Evolutionary conservation across 345 rosid genomes (phyloP), one percentile per base, ranked within the genome.

Genomic region (Citrus inodora): DNA sequence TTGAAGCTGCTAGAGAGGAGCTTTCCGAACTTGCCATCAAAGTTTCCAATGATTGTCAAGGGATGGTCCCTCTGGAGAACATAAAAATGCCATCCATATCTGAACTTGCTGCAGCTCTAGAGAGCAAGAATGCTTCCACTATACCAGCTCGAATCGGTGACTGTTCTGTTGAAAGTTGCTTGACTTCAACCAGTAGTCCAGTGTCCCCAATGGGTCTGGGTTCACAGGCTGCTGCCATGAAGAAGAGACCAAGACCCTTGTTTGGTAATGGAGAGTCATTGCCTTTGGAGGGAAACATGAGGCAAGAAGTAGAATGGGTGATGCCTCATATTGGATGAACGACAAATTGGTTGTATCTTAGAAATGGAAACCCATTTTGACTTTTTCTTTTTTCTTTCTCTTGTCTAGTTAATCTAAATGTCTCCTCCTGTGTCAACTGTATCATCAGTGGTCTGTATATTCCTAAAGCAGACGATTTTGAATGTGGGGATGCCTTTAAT

Each of bases 11-110:
- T 6, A 88, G 97, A 61, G 97, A 90, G 82, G 98, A 90, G 85
- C 91, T 93, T 70, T 95, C 98, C 8, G 99, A 90, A 78, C 83
- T 91, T 21, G 97, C 99, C 68, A 89, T 90, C 83, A 89, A 89
- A 79, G 93, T 89, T 67, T 84, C 94, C 58, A 88, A 78, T 63
- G 91, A 85, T 37, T 88, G 87, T 67, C 91, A 90, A 73, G 90
- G 85, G 76, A 85, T 82, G 59, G 83, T 78, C 74, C 86, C 95
- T 9, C 73, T 83, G 0, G 90, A 91, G 53, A 83, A 82, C 85
- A 75, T 85, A 56, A 89, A 81, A 62, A 80, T 89, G 81, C 87
- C 92, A 19, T 83, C 89, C 35, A 78, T 89, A 46, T 82, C 91
- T 1, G 98, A 91, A 85, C 87, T 93, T 58, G 93, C 90, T 22